Base-by-base conservation (phyloP, 2,329 filamentous ascomycete genomes). In the Coniochaeta sp. region DNA sequence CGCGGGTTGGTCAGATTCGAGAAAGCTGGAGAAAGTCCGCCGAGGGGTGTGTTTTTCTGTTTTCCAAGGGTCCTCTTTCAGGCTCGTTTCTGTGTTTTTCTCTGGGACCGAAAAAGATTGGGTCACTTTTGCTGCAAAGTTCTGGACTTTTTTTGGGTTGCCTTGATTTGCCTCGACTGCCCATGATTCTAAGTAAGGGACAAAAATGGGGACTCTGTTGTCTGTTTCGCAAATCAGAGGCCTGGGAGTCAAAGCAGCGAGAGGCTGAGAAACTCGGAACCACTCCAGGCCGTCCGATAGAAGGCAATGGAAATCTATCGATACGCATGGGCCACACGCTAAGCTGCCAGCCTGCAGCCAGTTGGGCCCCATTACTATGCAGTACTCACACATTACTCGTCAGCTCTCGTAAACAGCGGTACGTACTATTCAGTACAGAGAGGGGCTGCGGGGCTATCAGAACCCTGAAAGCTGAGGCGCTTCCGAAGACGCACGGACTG, bases 221-320 rank as follows among this genome's bases (percentile, higher is more conserved):
- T n/a, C n/a, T n/a, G n/a, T n/a, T n/a, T 58, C 58, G 55, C 60
- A 60, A 59, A 60, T 56, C 50, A 50, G 54, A 57, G 52, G 54
- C 30, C 28, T 40, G 38, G 38, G 38, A 40, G 9, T 40, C 38
- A 40, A 40, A 38, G 30, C 36, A 57, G 57, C 58, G 56, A 58
- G 62, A 66, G 66, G 66, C 66, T 68, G 66, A 66, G 66, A 64
- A 63, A 64, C 64, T 65, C 58, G 58, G 62, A 60, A 61, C 62
- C 61, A 65, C 60, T 64, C 65, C 65, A 66, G 67, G 64, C 66
- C 67, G 66, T 68, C 64, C 55, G 58, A 66, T 69, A 66, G 67
- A 69, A 69, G 63, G 64, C 64, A 50, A 66, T 69, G 62, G 67
- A 69, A 69, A 62, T 61, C 42, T 47, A 10, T 47, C 42, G 42